Conservation (phyloP, 148 eudicot genomes). For the Heliosperma pusillum region DNA sequence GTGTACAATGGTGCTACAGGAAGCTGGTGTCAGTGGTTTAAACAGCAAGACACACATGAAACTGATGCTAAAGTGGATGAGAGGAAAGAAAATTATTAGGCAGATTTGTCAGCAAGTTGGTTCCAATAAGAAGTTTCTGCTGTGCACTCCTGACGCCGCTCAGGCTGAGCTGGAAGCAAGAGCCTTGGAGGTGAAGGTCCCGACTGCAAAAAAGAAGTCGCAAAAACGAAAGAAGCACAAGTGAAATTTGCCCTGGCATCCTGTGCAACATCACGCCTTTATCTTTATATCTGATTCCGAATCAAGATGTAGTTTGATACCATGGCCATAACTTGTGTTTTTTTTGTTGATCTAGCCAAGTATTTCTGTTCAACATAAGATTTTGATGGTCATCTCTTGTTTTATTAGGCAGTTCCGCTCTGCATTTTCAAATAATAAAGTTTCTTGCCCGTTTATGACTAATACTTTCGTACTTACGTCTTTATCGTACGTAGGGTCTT, state of each 20-base stretch:
- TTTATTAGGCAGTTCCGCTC: background rate
- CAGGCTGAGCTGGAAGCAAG: slow-evolving; percentile 8
- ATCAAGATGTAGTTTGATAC: background rate
- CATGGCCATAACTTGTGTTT: background rate
- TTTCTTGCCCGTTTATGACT: background rate
- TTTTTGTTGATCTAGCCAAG: too few relatives aligned
- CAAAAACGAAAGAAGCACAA: slow-evolving; percentile 12
- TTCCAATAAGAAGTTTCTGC: slow-evolving; percentile 37
- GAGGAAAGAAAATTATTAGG: slow-evolving; percentile 49
- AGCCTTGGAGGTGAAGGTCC: slow-evolving; percentile 19
- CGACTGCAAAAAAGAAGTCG: slow-evolving; percentile 12
- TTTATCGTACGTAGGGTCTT: background rate
- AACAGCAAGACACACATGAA: slow-evolving; percentile 74
- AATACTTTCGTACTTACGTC: background rate
- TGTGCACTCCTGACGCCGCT: slow-evolving; percentile 29
- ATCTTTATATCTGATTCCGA: background rate
- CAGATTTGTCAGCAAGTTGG: slow-evolving; percentile 56
- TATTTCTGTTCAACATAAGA: background rate
- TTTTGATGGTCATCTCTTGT: background rate
- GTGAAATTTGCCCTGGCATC: background rate
- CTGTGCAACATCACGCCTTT: slow-evolving; percentile 1
- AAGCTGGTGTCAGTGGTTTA: slow-evolving; percentile 54
- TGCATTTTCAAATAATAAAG: background rate
- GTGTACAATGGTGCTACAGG: slow-evolving; percentile 30
- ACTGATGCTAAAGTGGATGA: slow-evolving; percentile 77